Evolutionary conservation across 106 monocot species (phyloP), one percentile per base, ranked within the genome.

Genomic region (Alisma plantagoaquatica): DNA sequence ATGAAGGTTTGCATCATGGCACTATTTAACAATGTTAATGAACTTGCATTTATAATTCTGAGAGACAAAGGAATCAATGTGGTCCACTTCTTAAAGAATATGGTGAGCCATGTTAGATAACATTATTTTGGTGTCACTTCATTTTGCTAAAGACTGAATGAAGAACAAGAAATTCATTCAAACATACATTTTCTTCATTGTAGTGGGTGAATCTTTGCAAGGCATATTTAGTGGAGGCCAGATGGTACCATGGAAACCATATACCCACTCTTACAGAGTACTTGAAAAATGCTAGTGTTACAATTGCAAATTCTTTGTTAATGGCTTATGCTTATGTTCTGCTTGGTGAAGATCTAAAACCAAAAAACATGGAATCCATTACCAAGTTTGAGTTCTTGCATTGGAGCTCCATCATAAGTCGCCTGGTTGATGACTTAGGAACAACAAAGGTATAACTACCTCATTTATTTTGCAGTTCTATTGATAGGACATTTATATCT

Each of bases 191-290:
- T 50, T 50, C 23, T 25, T 23, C 26, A n/a, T 50, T 25, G 14
- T 50, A 21, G 0, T 50, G 14, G 26, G 49, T 23, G 49, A 9
- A 25, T 50, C 14, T 23, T 23, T 50, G 49, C 49, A 50, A 50
- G n/a, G n/a, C n/a, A n/a, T n/a, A n/a, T n/a, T n/a, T n/a, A n/a
- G n/a, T n/a, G n/a, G 49, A 50, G 23, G n/a, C 49, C 3, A 50
- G 26, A 23, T 50, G 49, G 49, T 50, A 20, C 23, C 4, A 14
- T 10, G 21, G 26, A 23, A 5, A 50, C 1, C 26, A 50, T 25
- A 23, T 50, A 21, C 49, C 49, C 22, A 50, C 21, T 21, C 49
- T 25, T 23, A 25, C 21, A 23, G 49, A 49, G 23, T 49, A 49
- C 24, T 23, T 49, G 21, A 49, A 26, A 2, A 49, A 49, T 23